Percentiles rank a stretch among this genome's conserved stretches.
phyloP scores from a whole-genome alignment of 305 asterid species.

The Lippia alba region DNA sequence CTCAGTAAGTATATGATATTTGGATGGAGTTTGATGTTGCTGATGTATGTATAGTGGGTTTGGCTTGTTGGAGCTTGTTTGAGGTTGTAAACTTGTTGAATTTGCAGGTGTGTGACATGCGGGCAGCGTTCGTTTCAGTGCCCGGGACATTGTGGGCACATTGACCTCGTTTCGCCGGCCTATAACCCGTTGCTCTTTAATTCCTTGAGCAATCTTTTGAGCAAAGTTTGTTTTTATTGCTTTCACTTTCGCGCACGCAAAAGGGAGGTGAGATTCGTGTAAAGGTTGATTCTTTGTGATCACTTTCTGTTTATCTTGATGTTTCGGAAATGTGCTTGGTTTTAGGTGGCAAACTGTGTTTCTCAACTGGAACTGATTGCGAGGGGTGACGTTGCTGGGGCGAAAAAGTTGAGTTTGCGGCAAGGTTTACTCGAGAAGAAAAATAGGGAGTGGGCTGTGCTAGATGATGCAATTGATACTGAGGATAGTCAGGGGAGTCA shows the following conservation, averaged over 20 bases:
- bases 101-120: slow-evolving; percentile 82
- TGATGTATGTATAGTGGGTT: neutral
- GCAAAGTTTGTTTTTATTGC: slow-evolving; percentile 69
- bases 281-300: slow-evolving; percentile 3
- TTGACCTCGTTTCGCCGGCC: slow-evolving; percentile 75
- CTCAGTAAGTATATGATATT: slow-evolving; percentile 50
- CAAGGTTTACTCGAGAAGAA: slow-evolving; percentile 29
- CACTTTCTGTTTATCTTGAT: neutral
- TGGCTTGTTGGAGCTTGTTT: slow-evolving; percentile 27
- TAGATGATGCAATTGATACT: slow-evolving; percentile 31
- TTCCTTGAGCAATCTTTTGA: slow-evolving; percentile 57
- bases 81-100: slow-evolving; percentile 5
- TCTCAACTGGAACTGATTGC: slow-evolving; percentile 62
- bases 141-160: slow-evolving; percentile 90
- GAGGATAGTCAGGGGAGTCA: slow-evolving; percentile 75
- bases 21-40: slow-evolving; percentile 1
- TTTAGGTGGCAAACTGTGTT: slow-evolving; percentile 64
- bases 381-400: slow-evolving; percentile 72
- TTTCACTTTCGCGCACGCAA: slow-evolving; percentile 60
- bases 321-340: slow-evolving; percentile 20
- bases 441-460: slow-evolving; percentile 18
- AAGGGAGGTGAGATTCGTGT: slow-evolving; percentile 53
- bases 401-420: slow-evolving; percentile 55
- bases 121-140: slow-evolving; percentile 62
- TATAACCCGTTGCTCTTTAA: slow-evolving; percentile 80